Base-by-base conservation (phyloP, 1,139 yeast genomes). In the Candida buenavistaensis region DNA sequence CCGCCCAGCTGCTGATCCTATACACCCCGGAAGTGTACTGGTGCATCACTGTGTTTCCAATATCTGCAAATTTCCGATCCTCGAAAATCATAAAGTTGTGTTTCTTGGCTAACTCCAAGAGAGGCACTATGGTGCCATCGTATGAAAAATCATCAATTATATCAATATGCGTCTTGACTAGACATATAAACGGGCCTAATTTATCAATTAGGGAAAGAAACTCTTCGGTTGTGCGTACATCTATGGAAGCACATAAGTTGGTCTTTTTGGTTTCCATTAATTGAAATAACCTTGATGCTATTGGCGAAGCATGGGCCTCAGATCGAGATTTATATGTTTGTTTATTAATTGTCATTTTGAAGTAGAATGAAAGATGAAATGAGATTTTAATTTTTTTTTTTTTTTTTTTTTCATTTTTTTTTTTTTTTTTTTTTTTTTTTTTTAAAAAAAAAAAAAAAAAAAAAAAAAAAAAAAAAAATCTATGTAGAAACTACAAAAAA, bases 61-160 rank as follows among this genome's bases (percentile, higher is more conserved):
- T 94, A 60, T 94, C 99, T 19, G 98, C 98, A 62, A 94, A 94
- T 66, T 94, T 94, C 47, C 99, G 78, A 63, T 90, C 98, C 63
- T 90, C 98, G 55, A 90, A 90, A 45, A 90, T 82, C 72, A 92
- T 64, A 50, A 90, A 90, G 44, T 83, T 76, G 63, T 89, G 92
- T 55, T 86, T 85, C 47, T 74, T 64, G 6, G 96, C 78, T 22
- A 90, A 67, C 38, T 59, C 78, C 42, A 83, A 60, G 45, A 94
- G 65, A 3, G 97, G 97, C 8, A 60, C 59, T 19, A 92, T 75
- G 1, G 97, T 89, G 1, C 73, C 76, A 38, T 86, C 95, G 53
- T 80, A 82, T 1, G 86, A 67, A 59, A 90, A 94, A 58, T 94
- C 98, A 40, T 83, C 88, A 34, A 94, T 71, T 39, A 90, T 87